Conservation (phyloP, 1,284 basidiomycete genomes). For the Ceratobasidium theobromae region DNA sequence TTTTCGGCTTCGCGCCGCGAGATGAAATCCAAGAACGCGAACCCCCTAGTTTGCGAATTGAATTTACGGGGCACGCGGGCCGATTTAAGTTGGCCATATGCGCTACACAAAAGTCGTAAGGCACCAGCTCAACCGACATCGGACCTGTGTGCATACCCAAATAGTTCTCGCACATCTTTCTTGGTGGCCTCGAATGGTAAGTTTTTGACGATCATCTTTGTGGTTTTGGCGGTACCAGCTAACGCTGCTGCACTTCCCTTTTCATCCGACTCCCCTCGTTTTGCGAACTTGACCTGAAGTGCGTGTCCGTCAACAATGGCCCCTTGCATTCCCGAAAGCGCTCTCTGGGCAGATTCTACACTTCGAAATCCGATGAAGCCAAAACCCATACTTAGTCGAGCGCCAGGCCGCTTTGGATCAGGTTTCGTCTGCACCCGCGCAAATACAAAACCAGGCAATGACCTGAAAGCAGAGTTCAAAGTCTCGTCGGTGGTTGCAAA, state of each 20-base stretch:
- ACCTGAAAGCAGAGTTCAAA: constrained; percentile 70
- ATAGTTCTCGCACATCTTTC: constrained; percentile 87
- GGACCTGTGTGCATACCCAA: constrained; percentile 59
- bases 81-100: constrained; percentile 90
- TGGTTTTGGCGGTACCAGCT: constrained; percentile 55
- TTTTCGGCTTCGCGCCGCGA: constrained; percentile 84
- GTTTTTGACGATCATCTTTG: constrained; percentile 97
- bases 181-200: constrained; percentile 95
- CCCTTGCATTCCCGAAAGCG: constrained; percentile 77
- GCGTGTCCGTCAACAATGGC: constrained; percentile 87
- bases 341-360: constrained; percentile 70
- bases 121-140: background rate
- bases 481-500: constrained; percentile 85
- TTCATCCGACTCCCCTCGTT: constrained; percentile 44
- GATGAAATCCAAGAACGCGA: constrained; percentile 94
- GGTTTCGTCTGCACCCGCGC: constrained; percentile 91
- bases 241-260: constrained; percentile 42
- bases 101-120: constrained; percentile 48
- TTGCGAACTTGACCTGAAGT: constrained; percentile 83
- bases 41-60: constrained; percentile 83
- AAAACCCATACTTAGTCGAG: constrained; percentile 86
- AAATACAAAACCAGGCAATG: constrained; percentile 81
- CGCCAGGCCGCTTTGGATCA: constrained; percentile 67
- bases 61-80: constrained; percentile 87
- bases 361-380: constrained; percentile 93